These are phyloP conservation scores for Filobasidium uniguttulatum DNA, from an alignment of 1,284 basidiomycete genomes.

Conservation along the genomic window DNA sequence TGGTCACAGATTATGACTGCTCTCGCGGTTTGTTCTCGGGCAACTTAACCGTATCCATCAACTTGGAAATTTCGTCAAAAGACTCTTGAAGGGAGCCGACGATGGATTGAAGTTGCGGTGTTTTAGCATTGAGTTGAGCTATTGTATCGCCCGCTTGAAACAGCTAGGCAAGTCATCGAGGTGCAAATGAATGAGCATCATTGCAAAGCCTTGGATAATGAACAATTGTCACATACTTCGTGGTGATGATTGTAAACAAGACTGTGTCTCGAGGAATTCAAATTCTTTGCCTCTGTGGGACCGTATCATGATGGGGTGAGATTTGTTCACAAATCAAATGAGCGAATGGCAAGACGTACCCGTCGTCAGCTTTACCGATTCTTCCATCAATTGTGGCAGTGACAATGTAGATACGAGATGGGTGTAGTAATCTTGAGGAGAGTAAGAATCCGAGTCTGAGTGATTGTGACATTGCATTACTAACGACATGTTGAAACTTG, in stretches of 20 bases:
- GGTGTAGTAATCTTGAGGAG: conserved; percentile 29
- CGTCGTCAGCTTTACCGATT: conserved; percentile 21
- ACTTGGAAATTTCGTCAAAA: conserved; percentile 32
- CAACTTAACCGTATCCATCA: conserved; percentile 29
- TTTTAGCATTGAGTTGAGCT: conserved; percentile 30
- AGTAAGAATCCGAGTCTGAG: conserved; percentile 25
- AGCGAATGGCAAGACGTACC: conserved; percentile 18
- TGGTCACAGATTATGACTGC: too few species aligned
- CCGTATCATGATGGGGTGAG: background rate
- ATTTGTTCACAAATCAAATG: background rate
- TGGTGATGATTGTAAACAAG: conserved; percentile 38
- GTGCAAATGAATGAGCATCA: background rate
- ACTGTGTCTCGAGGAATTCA: conserved; percentile 31
- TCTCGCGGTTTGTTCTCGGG: conserved; percentile 7
- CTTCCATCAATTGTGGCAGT: conserved; percentile 27
- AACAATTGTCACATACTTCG: conserved; percentile 26
- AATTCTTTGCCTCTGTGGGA: conserved; percentile 27
- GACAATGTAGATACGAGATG: conserved; percentile 24
- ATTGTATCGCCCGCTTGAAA: conserved; percentile 36
- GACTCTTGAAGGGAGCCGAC: conserved; percentile 32
- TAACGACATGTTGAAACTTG: too few species aligned
- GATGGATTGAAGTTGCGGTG: conserved; percentile 34
- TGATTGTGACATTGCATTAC: background rate
- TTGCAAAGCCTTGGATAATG: background rate
- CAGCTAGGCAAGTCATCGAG: conserved; percentile 18